phyloP scores from a whole-genome alignment of 805 yeast genomes.

The Candida piceae region DNA sequence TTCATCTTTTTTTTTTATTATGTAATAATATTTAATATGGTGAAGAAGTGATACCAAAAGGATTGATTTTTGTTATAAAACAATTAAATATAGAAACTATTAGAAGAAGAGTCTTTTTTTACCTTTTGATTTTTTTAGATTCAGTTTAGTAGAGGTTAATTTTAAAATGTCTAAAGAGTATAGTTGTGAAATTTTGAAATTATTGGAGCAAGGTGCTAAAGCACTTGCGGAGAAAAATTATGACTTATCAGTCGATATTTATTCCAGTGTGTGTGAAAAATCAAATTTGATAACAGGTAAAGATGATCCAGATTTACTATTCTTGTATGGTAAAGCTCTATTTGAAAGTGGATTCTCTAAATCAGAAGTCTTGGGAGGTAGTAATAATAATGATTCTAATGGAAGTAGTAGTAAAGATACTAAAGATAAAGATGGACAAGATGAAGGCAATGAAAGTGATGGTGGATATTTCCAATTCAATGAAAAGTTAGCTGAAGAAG shows the following conservation, averaged over 20 bases:
- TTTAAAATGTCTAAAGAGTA: too few species aligned
- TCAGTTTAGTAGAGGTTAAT: too few species aligned
- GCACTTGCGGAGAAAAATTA: constrained; percentile 59
- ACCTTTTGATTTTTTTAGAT: too few species aligned
- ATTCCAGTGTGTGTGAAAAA: constrained; percentile 68
- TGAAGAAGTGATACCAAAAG: too few species aligned
- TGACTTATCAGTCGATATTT: constrained; percentile 63
- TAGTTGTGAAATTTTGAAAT: constrained; percentile 41
- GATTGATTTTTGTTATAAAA: too few species aligned
- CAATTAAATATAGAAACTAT: too few species aligned
- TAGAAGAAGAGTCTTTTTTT: too few species aligned
- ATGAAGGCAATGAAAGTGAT: constrained; percentile 10
- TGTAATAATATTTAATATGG: too few species aligned
- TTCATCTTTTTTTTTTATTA: too few species aligned
- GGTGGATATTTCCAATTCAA: constrained; percentile 21
- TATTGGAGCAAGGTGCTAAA: constrained; percentile 59
- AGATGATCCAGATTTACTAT: constrained; percentile 70
- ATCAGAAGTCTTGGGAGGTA: constrained; percentile 71
- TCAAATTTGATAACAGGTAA: constrained; percentile 46
- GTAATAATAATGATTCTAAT: constrained; percentile 21
- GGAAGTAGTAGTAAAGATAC: constrained; percentile 14
- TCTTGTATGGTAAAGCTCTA: constrained; percentile 72
- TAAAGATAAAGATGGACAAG: constrained; percentile 11
- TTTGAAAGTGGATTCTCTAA: constrained; percentile 71
- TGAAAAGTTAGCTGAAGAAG: constrained; percentile 30